Percentiles rank a stretch among this genome's conserved stretches.
Evolutionary conservation across 305 asterid species (phyloP).

Genomic region (Nicotiana rustica): DNA sequence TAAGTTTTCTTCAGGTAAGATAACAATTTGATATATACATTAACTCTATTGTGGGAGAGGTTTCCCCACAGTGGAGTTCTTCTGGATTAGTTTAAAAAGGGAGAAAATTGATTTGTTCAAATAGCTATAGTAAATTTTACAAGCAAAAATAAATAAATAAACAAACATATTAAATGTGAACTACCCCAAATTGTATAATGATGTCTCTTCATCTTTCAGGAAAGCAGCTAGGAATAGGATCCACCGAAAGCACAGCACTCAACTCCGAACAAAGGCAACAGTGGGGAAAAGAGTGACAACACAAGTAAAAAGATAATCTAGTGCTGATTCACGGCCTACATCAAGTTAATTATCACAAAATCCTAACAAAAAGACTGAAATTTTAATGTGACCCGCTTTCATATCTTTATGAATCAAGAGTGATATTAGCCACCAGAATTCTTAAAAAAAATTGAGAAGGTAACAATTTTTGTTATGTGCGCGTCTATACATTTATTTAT

Average conservation of each 20-base stretch:
- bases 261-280: not conserved
- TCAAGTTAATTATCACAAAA: not conserved
- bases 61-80: constrained; percentile 15
- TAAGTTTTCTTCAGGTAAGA: not conserved
- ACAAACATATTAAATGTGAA: not conserved
- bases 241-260: constrained; percentile 10
- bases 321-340: constrained; percentile 16
- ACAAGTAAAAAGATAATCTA: not conserved
- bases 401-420: not conserved
- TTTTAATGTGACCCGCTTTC: not conserved
- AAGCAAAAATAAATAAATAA: not conserved
- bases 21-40: not conserved
- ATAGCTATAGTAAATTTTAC: not conserved
- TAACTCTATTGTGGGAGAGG: not conserved
- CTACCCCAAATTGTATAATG: not conserved
- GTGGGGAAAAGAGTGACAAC: constrained; percentile 1
- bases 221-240: constrained; percentile 8
- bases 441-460: not conserved
- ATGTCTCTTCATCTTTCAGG: constrained; percentile 15
- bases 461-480: too few species aligned
- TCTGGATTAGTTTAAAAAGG: not conserved
- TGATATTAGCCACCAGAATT: constrained; percentile 28
- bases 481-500: too few species aligned
- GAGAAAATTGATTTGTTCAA: constrained; percentile 8
- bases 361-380: constrained; percentile 21